Percentiles rank a stretch among this genome's conserved stretches.
These are phyloP conservation scores for Kentomonas sorsogonicus DNA, from an alignment of 208 protist genomes.

Conservation along the genomic window DNA sequence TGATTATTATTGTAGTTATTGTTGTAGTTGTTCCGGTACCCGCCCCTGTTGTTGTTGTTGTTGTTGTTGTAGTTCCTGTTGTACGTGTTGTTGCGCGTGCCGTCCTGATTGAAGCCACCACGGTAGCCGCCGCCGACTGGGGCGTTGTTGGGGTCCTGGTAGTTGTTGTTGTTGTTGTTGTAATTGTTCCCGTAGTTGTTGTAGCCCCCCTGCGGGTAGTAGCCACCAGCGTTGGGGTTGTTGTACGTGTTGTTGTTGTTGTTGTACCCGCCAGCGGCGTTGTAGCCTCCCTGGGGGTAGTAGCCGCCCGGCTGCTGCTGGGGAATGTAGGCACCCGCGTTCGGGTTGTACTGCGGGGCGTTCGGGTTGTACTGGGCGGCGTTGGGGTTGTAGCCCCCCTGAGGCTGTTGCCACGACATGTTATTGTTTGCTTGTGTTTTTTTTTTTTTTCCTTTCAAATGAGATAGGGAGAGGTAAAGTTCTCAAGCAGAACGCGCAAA, in stretches of 20 bases:
- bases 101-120: too few species aligned
- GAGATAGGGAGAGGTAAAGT: too few species aligned
- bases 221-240: constrained; percentile 8
- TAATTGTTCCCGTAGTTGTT: constrained; percentile 4
- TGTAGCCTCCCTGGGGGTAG: constrained; percentile 20
- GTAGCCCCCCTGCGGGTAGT: constrained; percentile 18
- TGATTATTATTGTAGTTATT: constrained; percentile 5
- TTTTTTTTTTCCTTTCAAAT: too few species aligned
- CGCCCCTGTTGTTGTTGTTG: background rate
- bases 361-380: constrained; percentile 16
- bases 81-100: too few species aligned
- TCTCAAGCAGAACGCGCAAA: too few species aligned
- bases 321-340: constrained; percentile 17
- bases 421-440: too few species aligned
- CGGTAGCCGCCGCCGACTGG: constrained; percentile 9
- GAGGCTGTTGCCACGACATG: constrained; percentile 77
- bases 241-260: background rate
- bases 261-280: background rate
- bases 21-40: constrained; percentile 13
- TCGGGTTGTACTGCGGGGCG: constrained; percentile 26
- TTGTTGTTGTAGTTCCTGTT: too few species aligned
- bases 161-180: constrained; percentile 8
- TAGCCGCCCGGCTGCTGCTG: constrained; percentile 23
- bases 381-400: constrained; percentile 50
- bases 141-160: constrained; percentile 5